Evolutionary conservation across 371 early-diverging fungal species (phyloP).

Genomic region (Syncephalastrum contaminatum): DNA sequence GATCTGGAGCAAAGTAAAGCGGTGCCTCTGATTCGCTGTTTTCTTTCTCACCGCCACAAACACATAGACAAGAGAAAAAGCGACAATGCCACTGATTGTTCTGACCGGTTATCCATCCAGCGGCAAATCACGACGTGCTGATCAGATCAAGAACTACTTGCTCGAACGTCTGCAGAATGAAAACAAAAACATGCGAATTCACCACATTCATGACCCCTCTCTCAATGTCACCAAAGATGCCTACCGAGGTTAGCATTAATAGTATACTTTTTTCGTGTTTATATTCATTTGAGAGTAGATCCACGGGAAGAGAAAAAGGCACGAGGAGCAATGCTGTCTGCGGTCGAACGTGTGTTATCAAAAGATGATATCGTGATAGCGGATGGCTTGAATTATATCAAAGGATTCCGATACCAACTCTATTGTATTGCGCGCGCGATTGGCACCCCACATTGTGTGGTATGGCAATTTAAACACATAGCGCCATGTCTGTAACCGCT

Average conservation of each 20-base stretch:
- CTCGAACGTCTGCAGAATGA: constrained; percentile 50
- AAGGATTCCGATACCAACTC: constrained; percentile 96
- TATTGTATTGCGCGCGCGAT: constrained; percentile 89
- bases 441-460: constrained; percentile 88
- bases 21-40: too few species aligned
- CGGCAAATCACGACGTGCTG: constrained; percentile 87
- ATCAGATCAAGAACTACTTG: constrained; percentile 67
- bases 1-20: too few species aligned
- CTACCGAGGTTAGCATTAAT: constrained; percentile 52
- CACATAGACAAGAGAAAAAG: neutral
- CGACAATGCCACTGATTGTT: constrained; percentile 86
- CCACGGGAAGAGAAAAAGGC: constrained; percentile 87
- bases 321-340: constrained; percentile 87
- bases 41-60: too few species aligned
- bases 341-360: constrained; percentile 82
- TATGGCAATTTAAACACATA: constrained; percentile 23
- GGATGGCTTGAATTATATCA: constrained; percentile 96
- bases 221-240: constrained; percentile 64
- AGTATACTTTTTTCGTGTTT: neutral
- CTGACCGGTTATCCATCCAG: constrained; percentile 87
- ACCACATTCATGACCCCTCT: constrained; percentile 78
- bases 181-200: constrained; percentile 53
- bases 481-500: neutral
- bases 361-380: constrained; percentile 86
- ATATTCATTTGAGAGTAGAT: constrained; percentile 16